Evolutionary conservation across 1,284 basidiomycete species (phyloP).

Genomic region (Rhodotorula sp.): DNA sequence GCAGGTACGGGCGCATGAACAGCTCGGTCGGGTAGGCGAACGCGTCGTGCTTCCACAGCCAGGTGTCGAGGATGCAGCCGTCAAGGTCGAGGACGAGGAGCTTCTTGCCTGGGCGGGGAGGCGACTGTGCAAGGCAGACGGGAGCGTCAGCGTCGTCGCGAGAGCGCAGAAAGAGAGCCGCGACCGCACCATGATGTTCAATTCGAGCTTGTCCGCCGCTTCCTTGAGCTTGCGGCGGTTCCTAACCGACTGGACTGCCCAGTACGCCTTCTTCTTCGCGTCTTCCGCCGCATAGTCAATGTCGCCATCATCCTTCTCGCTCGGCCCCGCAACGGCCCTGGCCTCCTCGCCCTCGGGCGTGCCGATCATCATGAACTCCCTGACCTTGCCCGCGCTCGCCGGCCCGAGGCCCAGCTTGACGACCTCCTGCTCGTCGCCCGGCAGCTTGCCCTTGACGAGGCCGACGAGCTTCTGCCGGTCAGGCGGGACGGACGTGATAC

Average conservation of each 20-base stretch:
- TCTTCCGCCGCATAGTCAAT: constrained; percentile 55
- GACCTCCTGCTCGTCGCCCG: constrained; percentile 70
- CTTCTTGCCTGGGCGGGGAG: constrained; percentile 66
- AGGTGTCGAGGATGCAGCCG: constrained; percentile 59
- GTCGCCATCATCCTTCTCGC: constrained; percentile 76
- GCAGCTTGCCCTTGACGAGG: constrained; percentile 78
- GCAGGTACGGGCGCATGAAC: constrained; percentile 73
- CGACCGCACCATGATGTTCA: constrained; percentile 67
- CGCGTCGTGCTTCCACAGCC: constrained; percentile 34
- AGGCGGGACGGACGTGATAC: constrained; percentile 75
- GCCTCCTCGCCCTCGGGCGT: constrained; percentile 79
- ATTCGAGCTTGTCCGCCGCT: constrained; percentile 62
- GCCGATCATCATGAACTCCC: constrained; percentile 75
- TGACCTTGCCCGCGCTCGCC: constrained; percentile 54
- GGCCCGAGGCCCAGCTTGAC: constrained; percentile 46
- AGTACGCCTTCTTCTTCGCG: constrained; percentile 12
- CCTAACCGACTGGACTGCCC: constrained; percentile 55
- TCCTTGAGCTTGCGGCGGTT: constrained; percentile 72
- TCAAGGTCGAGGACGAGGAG: constrained; percentile 78
- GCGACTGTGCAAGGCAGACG: constrained; percentile 3
- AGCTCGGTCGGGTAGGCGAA: constrained; percentile 50
- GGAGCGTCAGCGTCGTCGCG: neutral
- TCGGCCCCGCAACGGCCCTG: constrained; percentile 61
- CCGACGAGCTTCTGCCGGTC: constrained; percentile 88
- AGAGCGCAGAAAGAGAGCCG: neutral